phyloP scores from a whole-genome alignment of 257 asterid genomes.

The Cynanchum wilfordii region DNA sequence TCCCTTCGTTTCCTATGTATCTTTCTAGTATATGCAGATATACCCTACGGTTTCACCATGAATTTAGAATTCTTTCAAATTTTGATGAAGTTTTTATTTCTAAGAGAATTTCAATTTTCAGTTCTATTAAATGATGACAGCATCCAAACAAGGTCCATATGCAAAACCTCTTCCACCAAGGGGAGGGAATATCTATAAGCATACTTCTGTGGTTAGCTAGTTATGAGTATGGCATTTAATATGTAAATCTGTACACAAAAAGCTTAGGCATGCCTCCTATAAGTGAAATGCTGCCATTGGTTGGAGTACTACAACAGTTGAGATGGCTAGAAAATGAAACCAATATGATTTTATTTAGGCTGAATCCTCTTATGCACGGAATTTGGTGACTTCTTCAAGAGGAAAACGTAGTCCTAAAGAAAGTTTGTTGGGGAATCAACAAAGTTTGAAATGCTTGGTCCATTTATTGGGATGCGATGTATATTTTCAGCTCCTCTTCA shows the following conservation, averaged over 20 bases:
- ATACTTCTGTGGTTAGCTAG: not conserved
- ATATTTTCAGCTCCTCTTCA: not conserved
- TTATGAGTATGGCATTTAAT: not conserved
- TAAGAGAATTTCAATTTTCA: not conserved
- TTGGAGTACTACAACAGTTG: not conserved
- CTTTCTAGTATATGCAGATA: not conserved
- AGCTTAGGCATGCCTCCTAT: not conserved
- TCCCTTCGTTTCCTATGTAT: not conserved
- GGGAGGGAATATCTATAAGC: not conserved
- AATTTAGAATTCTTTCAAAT: not conserved
- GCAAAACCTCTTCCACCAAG: not conserved
- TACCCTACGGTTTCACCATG: not conserved
- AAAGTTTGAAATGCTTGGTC: not conserved
- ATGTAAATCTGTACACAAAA: not conserved
- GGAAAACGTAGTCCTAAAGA: not conserved
- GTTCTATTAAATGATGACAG: not conserved
- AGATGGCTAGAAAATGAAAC: not conserved
- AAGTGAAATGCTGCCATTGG: not conserved
- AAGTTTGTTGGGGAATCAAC: not conserved
- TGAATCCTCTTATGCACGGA: not conserved
- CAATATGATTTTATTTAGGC: not conserved
- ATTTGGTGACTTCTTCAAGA: not conserved
- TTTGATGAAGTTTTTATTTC: not conserved
- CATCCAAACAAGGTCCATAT: not conserved
- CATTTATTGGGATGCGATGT: not conserved